phyloP scores from a whole-genome alignment of 2,329 filamentous ascomycete species.

The Akanthomyces lecanii region DNA sequence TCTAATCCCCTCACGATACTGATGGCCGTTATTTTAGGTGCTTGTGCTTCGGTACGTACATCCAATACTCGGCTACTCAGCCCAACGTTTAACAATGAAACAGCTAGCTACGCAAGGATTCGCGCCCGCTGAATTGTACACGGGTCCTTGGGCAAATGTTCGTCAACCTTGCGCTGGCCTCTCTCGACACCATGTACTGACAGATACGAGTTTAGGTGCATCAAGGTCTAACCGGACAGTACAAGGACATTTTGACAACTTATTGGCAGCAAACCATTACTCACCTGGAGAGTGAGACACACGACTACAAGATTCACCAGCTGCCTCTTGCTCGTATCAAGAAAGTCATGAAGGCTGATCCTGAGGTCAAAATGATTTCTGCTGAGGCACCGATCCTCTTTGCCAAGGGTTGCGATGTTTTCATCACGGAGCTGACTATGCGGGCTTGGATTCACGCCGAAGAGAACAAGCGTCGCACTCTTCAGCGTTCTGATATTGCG shows the following conservation, averaged over 20 bases:
- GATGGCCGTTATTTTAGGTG: constrained; percentile 35
- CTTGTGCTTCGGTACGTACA: constrained; percentile 41
- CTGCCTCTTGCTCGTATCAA: constrained; percentile 94
- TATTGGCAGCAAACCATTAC: constrained; percentile 99
- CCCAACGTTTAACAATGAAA: constrained; percentile 25
- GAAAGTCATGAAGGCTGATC: constrained; percentile 99
- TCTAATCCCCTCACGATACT: constrained; percentile 16
- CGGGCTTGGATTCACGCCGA: constrained; percentile 99
- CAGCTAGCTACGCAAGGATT: constrained; percentile 84
- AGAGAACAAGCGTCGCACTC: constrained; percentile 93
- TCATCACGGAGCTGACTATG: constrained; percentile 98
- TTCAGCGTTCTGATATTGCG: constrained; percentile 94
- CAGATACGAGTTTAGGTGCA: constrained; percentile 63
- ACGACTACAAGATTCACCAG: constrained; percentile 98
- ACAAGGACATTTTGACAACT: constrained; percentile 95
- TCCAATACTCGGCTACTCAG: constrained; percentile 15
- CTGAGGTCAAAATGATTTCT: constrained; percentile 99
- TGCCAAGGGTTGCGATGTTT: constrained; percentile 97
- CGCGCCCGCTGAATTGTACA: constrained; percentile 90
- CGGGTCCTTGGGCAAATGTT: constrained; percentile 93
- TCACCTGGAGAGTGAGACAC: constrained; percentile 87
- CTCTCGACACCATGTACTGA: background rate
- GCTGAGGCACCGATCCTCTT: constrained; percentile 97
- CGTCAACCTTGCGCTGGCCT: constrained; percentile 27
- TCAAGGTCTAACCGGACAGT: constrained; percentile 86